Evolutionary conservation across 2,329 filamentous ascomycete species (phyloP).

Genomic region (Tolypocladium amazonense): DNA sequence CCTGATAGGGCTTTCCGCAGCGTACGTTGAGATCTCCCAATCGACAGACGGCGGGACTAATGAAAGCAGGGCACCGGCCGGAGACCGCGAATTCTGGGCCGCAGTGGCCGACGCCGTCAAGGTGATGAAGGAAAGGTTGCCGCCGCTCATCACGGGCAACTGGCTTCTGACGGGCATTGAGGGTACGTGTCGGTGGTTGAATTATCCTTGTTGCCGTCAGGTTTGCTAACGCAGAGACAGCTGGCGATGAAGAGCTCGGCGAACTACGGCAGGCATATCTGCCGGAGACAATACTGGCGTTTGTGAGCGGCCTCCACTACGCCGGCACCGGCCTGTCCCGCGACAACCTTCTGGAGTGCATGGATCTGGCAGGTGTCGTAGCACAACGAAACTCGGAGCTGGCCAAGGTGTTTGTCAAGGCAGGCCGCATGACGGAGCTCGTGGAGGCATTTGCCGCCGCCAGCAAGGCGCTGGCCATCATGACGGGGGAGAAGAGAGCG

Average conservation of each 20-base stretch:
- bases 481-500: conserved; percentile 42
- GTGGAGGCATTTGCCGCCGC: conserved; percentile 66
- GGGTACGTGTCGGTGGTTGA: conserved; percentile 30
- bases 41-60: conserved; percentile 14
- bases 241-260: conserved; percentile 49
- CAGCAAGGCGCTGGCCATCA: conserved; percentile 59
- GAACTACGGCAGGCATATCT: conserved; percentile 68
- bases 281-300: conserved; percentile 76
- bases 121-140: conserved; percentile 43
- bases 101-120: conserved; percentile 45
- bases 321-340: conserved; percentile 65
- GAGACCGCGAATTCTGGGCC: conserved; percentile 39
- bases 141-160: conserved; percentile 46
- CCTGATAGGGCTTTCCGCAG: conserved; percentile 36
- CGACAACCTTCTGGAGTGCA: conserved; percentile 69
- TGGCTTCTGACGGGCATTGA: conserved; percentile 50
- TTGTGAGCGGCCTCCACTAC: conserved; percentile 70
- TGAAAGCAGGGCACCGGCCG: conserved; percentile 16
- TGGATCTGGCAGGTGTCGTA: conserved; percentile 72
- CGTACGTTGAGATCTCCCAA: conserved; percentile 31
- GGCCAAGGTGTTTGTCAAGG: conserved; percentile 51
- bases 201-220: background rate
- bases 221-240: background rate
- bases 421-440: conserved; percentile 63
- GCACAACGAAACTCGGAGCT: conserved; percentile 62